Conservation (phyloP, 257 asterid species). For the Ballota nigra region DNA sequence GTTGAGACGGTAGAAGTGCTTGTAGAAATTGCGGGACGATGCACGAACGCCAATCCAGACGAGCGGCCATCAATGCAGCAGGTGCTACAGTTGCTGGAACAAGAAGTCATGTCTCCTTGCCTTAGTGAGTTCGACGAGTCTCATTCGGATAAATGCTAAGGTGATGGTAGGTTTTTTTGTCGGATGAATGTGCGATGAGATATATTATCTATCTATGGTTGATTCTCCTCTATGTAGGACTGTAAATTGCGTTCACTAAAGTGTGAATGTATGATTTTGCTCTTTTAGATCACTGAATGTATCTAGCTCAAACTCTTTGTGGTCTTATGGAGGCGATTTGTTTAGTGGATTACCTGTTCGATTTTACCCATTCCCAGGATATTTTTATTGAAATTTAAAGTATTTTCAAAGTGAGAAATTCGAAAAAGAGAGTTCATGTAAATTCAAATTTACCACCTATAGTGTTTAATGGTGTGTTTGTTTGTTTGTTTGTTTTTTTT, state of each 20-base stretch:
- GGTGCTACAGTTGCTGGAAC: slow-evolving; percentile 86
- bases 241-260: slow-evolving; percentile 17
- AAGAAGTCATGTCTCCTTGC: slow-evolving; percentile 92
- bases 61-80: slow-evolving; percentile 90
- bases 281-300: not conserved
- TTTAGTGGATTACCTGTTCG: not conserved
- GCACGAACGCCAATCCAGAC: slow-evolving; percentile 83
- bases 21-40: slow-evolving; percentile 76
- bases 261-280: slow-evolving; percentile 26
- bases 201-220: not conserved
- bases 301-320: not conserved
- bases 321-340: not conserved
- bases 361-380: too few relatives aligned
- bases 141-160: slow-evolving; percentile 71
- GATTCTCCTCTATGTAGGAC: slow-evolving; percentile 18
- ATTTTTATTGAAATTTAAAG: too few relatives aligned
- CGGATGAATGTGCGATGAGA: not conserved
- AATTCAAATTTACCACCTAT: too few relatives aligned
- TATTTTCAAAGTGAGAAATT: too few relatives aligned
- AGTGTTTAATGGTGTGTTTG: too few relatives aligned
- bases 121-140: slow-evolving; percentile 77
- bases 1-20: slow-evolving; percentile 80
- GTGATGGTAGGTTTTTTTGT: not conserved
- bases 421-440: too few relatives aligned
- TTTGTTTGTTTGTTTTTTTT: too few relatives aligned